Evolutionary conservation across 2,329 filamentous ascomycete genomes (phyloP), one percentile per base, ranked within the genome.

Genomic region (Metarhizium sp.): DNA sequence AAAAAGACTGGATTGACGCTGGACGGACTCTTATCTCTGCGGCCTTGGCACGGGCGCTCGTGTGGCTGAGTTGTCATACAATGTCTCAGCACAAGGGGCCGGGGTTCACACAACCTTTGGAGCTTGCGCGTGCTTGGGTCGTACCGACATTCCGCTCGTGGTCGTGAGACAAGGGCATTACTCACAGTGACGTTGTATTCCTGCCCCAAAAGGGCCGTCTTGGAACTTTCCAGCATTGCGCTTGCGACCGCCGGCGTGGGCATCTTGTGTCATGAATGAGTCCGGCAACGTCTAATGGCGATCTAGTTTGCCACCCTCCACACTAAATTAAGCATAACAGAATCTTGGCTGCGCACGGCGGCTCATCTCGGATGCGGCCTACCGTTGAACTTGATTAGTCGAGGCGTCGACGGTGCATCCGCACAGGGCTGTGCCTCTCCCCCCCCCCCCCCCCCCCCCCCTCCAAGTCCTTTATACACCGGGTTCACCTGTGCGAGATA

Each of bases 1-100:
- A 11, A 34, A 7, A 3, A 34, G 3, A 18, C 18, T 18, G 18
- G 7, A 34, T 34, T 2, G 6, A 34, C 32, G 10, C 32, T 8
- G 10, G 7, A 34, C 5, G 7, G 32, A 43, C 18, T 47, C 49
- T 55, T 51, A 55, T 55, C 53, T 55, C 20, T 48, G 25, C 6
- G 16, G 42, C 46, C 50, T 52, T 55, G 50, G 43, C 54, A 32
- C 49, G 45, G 54, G 54, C 50, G 54, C 43, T 32, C 42, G 13
- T 20, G 25, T 40, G 49, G 54, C 54, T 52, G 10, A 13, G 49
- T 18, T 34, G 16, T 25, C 7, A 46, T 25, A 32, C 25, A 50
- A 48, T 52, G 54, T 55, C 43, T 55, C 54, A 52, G 54, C 36
- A 25, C 29, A n/a, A 16, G 36, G 10, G 6, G 6, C 32, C 10